These are phyloP conservation scores for Fusarium goolgardi DNA, from an alignment of 2,329 filamentous ascomycete species.

Conservation along the genomic window DNA sequence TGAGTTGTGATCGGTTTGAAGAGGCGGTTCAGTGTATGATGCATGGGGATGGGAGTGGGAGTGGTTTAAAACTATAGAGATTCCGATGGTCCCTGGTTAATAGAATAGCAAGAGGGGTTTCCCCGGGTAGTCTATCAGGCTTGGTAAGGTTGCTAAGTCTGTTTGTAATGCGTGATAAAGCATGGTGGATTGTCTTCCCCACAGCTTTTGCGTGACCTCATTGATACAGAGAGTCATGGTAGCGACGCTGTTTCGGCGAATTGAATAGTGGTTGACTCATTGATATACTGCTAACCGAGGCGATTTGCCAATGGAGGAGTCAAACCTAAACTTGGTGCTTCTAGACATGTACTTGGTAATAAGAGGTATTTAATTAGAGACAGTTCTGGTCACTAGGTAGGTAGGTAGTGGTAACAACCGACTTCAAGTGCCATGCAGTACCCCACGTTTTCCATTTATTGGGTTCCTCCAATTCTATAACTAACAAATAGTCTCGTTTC, in stretches of 20 bases:
- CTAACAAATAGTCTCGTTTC: too few relatives aligned
- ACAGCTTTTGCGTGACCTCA: conserved; percentile 22
- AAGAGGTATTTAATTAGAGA: neutral
- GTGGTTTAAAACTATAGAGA: conserved; percentile 21
- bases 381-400: neutral
- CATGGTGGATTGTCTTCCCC: conserved; percentile 30
- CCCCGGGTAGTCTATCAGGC: conserved; percentile 7
- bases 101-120: conserved; percentile 9
- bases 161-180: conserved; percentile 40
- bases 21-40: neutral
- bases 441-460: neutral
- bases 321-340: neutral
- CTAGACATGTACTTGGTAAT: neutral
- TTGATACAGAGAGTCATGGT: conserved; percentile 19
- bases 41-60: conserved; percentile 5
- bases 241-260: neutral
- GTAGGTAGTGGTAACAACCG: neutral
- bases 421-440: neutral
- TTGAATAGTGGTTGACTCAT: neutral
- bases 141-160: conserved; percentile 14
- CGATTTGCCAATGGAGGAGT: neutral
- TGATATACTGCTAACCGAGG: neutral
- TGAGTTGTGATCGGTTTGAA: conserved; percentile 19
- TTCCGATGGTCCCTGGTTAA: neutral
- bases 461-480: too few relatives aligned